Evolutionary conservation across 1,284 basidiomycete genomes (phyloP).

Genomic region (Ceratobasidium sp.): DNA sequence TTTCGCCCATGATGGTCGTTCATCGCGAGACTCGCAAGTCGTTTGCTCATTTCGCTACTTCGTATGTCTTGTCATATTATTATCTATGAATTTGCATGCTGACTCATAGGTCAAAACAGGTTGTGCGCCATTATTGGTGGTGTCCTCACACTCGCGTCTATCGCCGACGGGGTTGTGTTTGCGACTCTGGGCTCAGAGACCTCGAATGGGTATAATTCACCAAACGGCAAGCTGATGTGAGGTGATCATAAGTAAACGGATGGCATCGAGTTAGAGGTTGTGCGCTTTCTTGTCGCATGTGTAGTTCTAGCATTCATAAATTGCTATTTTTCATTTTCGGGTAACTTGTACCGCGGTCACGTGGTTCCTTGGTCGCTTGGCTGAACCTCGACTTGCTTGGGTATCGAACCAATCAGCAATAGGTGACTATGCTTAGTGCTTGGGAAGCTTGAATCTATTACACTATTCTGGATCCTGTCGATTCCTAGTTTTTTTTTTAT

Average conservation of each 20-base stretch:
- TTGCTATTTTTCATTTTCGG: no score
- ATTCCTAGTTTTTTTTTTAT: no score
- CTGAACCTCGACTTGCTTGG: no score
- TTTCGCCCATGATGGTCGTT: slow-evolving; percentile 93
- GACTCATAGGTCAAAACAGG: slow-evolving; percentile 54
- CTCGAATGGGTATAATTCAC: slow-evolving; percentile 55
- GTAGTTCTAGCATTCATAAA: slow-evolving; percentile 5
- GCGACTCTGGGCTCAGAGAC: slow-evolving; percentile 77
- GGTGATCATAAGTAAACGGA: not conserved
- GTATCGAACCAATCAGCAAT: no score
- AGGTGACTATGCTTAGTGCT: no score
- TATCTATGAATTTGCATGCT: no score
- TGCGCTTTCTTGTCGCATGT: slow-evolving; percentile 11
- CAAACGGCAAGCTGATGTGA: slow-evolving; percentile 47
- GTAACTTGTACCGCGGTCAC: no score
- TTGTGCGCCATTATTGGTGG: slow-evolving; percentile 98
- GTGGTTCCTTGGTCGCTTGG: no score
- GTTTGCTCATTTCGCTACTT: slow-evolving; percentile 96
- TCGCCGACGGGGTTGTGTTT: slow-evolving; percentile 91
- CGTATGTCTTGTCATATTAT: slow-evolving; percentile 62
- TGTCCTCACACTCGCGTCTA: slow-evolving; percentile 91
- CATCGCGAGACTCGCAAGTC: slow-evolving; percentile 92
- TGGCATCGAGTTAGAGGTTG: not conserved
- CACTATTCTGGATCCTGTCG: no score
- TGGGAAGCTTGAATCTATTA: no score